These are phyloP conservation scores for Xerocomus nothofagi DNA, from an alignment of 1,284 basidiomycete species.

Conservation along the genomic window DNA sequence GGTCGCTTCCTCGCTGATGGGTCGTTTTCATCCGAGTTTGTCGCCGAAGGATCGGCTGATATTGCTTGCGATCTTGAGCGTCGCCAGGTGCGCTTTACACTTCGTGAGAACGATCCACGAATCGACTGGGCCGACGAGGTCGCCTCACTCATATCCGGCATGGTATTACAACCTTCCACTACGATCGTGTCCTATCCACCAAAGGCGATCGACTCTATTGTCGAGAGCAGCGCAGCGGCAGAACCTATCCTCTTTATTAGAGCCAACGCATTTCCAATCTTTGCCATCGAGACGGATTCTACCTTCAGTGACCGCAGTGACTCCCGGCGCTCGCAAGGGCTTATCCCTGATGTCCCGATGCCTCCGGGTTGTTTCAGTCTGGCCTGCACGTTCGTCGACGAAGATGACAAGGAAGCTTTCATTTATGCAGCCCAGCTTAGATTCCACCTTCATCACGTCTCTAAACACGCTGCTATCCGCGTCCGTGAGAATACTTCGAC, in stretches of 20 bases:
- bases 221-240: constrained; percentile 12
- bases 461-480: constrained; percentile 1
- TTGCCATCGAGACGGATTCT: constrained; percentile 8
- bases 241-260: constrained; percentile 25
- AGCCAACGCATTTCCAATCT: constrained; percentile 27
- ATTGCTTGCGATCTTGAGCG: constrained; percentile 36
- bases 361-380: constrained; percentile 33
- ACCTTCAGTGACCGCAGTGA: not conserved
- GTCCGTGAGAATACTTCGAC: constrained; percentile 16
- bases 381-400: constrained; percentile 28
- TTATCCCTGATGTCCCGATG: constrained; percentile 28
- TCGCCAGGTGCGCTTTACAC: constrained; percentile 31
- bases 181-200: constrained; percentile 20
- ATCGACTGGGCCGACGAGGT: not conserved
- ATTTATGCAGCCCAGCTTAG: constrained; percentile 24
- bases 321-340: constrained; percentile 26
- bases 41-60: constrained; percentile 29
- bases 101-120: constrained; percentile 23
- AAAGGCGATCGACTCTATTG: constrained; percentile 12
- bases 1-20: constrained; percentile 38
- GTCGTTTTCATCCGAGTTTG: constrained; percentile 38
- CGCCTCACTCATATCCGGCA: not conserved
- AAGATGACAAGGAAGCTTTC: constrained; percentile 31
- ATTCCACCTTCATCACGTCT: constrained; percentile 24
- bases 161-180: not conserved